These are phyloP conservation scores for Solanum gracilifrons DNA, from an alignment of 257 asterid genomes.

Conservation along the genomic window DNA sequence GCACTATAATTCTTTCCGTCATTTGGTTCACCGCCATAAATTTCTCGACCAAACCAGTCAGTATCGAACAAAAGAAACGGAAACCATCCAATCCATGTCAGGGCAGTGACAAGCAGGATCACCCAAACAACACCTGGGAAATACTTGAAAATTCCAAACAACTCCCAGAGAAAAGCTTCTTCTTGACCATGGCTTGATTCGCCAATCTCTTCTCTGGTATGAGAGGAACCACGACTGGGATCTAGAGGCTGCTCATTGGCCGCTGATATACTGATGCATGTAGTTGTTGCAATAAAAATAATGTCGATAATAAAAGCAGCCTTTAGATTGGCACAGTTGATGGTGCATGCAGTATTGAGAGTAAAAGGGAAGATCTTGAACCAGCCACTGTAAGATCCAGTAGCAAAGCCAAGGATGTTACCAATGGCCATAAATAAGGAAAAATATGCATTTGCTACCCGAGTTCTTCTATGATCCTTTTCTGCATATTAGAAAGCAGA, in stretches of 20 bases:
- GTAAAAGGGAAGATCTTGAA: constrained; percentile 68
- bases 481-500: constrained; percentile 23
- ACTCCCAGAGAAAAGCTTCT: constrained; percentile 76
- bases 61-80: constrained; percentile 78
- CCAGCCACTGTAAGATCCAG: constrained; percentile 81
- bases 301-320: constrained; percentile 70
- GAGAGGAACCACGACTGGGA: constrained; percentile 15
- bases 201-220: constrained; percentile 24
- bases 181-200: constrained; percentile 34
- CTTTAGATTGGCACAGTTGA: constrained; percentile 81
- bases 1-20: constrained; percentile 42
- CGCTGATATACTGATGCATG: constrained; percentile 57
- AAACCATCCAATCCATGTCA: constrained; percentile 89
- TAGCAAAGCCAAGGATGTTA: constrained; percentile 72
- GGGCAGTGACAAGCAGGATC: constrained; percentile 62
- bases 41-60: constrained; percentile 94
- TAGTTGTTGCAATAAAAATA: constrained; percentile 45
- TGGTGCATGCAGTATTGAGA: constrained; percentile 49
- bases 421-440: constrained; percentile 82
- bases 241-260: constrained; percentile 50
- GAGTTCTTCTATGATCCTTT: constrained; percentile 72
- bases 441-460: constrained; percentile 78
- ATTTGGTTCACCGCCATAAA: constrained; percentile 83
- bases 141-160: constrained; percentile 60
- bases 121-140: constrained; percentile 64